phyloP scores from a whole-genome alignment of 805 yeast genomes.

The Starmerella khaoyaiensis region DNA sequence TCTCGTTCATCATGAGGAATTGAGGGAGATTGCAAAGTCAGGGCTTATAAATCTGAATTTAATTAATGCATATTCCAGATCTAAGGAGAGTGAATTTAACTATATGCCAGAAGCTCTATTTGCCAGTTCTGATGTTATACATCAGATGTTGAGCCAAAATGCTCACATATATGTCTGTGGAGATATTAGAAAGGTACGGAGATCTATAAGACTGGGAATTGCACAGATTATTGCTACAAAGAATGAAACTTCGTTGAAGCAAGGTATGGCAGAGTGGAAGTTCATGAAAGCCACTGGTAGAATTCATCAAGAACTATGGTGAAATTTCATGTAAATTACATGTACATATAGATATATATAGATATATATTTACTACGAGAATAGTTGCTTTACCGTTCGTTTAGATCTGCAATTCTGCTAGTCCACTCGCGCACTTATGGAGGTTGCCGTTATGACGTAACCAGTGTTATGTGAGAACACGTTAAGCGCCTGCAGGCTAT shows the following conservation, averaged over 20 bases:
- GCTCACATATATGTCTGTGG: slow-evolving; percentile 21
- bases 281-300: slow-evolving; percentile 21
- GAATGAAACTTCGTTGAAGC: slow-evolving; percentile 5
- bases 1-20: slow-evolving; percentile 13
- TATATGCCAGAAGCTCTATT: slow-evolving; percentile 12
- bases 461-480: too few species aligned
- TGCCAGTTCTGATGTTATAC: slow-evolving; percentile 9
- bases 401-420: background rate
- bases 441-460: background rate
- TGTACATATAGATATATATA: background rate
- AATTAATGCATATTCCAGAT: slow-evolving; percentile 17
- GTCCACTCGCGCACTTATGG: background rate
- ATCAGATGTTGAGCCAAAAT: slow-evolving; percentile 11
- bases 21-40: slow-evolving; percentile 1
- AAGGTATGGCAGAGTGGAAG: slow-evolving; percentile 13
- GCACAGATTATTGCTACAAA: slow-evolving; percentile 10
- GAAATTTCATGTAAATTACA: slow-evolving; percentile 27
- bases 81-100: background rate
- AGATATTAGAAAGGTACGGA: slow-evolving; percentile 15
- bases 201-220: slow-evolving; percentile 10
- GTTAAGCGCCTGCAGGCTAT: too few species aligned
- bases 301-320: slow-evolving; percentile 37
- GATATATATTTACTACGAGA: too few species aligned
- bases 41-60: slow-evolving; percentile 4
- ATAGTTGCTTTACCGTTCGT: background rate